Evolutionary conservation across 1,284 basidiomycete genomes (phyloP), one percentile per base, ranked within the genome.

Genomic region (Naganishia sp.): DNA sequence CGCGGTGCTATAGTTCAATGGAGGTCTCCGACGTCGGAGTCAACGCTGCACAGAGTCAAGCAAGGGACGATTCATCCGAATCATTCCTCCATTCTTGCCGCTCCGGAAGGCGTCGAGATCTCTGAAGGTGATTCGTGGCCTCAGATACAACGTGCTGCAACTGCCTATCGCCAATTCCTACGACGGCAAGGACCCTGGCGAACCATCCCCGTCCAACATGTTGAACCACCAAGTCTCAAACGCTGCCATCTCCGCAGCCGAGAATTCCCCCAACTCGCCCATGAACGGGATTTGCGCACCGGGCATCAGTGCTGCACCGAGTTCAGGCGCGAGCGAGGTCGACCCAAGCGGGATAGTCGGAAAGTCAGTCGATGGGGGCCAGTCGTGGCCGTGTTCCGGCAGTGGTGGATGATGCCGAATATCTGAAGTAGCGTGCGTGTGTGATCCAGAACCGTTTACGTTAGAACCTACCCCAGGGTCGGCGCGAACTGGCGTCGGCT

Each of bases 171-270:
- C 13, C 35, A 39, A 13, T 9, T 13, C 13, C 35, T 39, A 39
- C 35, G 35, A 39, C 35, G 35, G 35, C 35, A 39, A 39, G 35
- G 35, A 39, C 35, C 35, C 35, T 10, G 58, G 58, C 35, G 58
- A 50, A 6, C 35, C 58, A 35, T 61, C 58, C 32, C 13, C 39
- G 23, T 61, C 49, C 46, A 61, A 10, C 58, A 61, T 61, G 31
- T 61, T 49, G 42, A 51, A 61, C 58, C 58, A 61, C 58, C 58
- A 61, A 31, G 58, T 50, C 58, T 61, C 58, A 23, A 61, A 61
- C n/a, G 58, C 58, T 35, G 47, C 47, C 58, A 61, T 61, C 46
- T 61, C 58, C 35, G 32, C 32, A 15, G 47, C n/a, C 9, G 58
- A 28, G 35, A 51, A 61, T 35, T 61, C 58, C 25, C 58, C 58